Conservation (phyloP, 345 rosid genomes). For the Gossypium australe region DNA sequence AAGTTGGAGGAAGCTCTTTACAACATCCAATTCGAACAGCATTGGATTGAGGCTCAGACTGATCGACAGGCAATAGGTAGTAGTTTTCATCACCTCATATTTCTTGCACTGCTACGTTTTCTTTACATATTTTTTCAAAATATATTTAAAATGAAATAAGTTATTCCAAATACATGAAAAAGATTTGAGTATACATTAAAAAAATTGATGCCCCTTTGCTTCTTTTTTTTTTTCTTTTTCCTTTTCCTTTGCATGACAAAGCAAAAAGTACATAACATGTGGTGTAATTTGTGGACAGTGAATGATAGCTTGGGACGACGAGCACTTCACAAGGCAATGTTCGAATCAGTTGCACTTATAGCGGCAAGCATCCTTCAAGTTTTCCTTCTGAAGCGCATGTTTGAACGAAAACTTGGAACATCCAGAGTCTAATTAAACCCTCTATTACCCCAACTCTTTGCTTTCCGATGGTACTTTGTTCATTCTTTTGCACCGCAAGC, state of each 20-base stretch:
- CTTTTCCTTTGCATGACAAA: too few species aligned
- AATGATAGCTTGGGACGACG: conserved; percentile 57
- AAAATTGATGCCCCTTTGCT: too few species aligned
- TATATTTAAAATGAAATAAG: too few species aligned
- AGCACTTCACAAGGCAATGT: conserved; percentile 60
- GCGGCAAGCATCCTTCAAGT: conserved; percentile 62
- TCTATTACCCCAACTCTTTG: not conserved
- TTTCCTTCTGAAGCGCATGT: conserved; percentile 61
- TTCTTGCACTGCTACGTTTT: not conserved
- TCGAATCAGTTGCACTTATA: conserved; percentile 53
- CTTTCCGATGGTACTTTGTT: not conserved
- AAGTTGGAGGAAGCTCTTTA: conserved; percentile 63
- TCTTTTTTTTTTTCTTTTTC: too few species aligned
- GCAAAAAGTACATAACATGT: not conserved
- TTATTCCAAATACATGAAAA: too few species aligned
- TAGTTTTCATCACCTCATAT: not conserved
- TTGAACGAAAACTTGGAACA: conserved; percentile 60
- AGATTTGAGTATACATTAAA: too few species aligned
- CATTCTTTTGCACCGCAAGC: not conserved
- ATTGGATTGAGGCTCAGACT: conserved; percentile 78
- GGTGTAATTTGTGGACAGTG: conserved; percentile 33
- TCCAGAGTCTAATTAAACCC: conserved; percentile 38
- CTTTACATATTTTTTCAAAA: too few species aligned
- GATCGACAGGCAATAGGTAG: conserved; percentile 64
- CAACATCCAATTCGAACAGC: conserved; percentile 73